Evolutionary conservation across 2,329 filamentous ascomycete genomes (phyloP), one percentile per base, ranked within the genome.

Genomic region (Aspergillus ibericus): DNA sequence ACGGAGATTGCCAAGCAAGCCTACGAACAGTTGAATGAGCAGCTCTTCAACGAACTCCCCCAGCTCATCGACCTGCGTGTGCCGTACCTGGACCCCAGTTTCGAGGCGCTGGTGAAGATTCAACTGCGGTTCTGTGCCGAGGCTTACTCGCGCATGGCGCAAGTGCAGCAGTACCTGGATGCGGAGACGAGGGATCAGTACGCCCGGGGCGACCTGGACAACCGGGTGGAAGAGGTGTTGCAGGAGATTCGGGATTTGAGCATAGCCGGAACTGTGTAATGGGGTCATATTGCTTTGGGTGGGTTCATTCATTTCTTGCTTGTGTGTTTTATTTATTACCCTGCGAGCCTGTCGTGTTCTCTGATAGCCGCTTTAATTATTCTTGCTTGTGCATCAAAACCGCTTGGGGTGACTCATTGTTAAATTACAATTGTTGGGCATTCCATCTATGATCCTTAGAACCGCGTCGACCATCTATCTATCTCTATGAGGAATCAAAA

Each of bases 21-120:
- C 9, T 99, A 99, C 81, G 95, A 99, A 75, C 91, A 96, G 78
- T 83, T 99, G 68, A 99, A 99, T 78, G 93, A 98, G 71, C 96
- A 98, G 76, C 85, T 99, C 53, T 96, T 91, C 69, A 88, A 86
- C 55, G 95, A 99, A 80, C 79, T 99, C 55, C 95, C 95, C 1
- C 93, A 98, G 77, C 84, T 99, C 54, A 98, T 99, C 75, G 95
- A 99, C 72, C 84, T 99, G 61, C 90, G 95, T 56, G 95, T 99
- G 13, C 96, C 96, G 0, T 99, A 99, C 73, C 86, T 99, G 58
- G 95, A 99, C 70, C 96, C 96, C 0, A 93, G 88, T 62, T 99
- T 99, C 72, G 95, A 99, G 78, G 95, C 96, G 0, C 86, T 99
- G 53, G 95, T 99, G 75, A 99, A 99, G 83, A 99, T 99, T 66